Base-by-base conservation (phyloP, 1,284 basidiomycete genomes). In the Boletus mariae region DNA sequence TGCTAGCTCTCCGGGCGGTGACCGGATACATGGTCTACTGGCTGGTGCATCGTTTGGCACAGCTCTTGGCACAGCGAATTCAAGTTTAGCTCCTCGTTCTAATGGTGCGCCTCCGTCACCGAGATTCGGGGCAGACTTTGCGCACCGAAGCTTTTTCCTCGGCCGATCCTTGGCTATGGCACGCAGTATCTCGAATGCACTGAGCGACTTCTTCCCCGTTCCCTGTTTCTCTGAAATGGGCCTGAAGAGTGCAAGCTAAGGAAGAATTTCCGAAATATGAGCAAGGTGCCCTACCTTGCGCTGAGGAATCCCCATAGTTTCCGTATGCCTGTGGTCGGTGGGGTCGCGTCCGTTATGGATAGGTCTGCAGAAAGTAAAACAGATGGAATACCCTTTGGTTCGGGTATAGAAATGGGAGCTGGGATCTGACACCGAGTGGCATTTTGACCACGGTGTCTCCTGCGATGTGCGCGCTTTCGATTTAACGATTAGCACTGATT, bases 41-140 rank as follows among this genome's bases (percentile, higher is more conserved):
- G 5, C n/a, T n/a, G 34, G 26, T 25, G 4, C 40, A 6, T 35
- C 28, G 5, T 17, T 44, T 2, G 42, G 26, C 5, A 20, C 11
- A 10, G 37, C 32, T 5, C 11, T 41, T 29, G 40, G 41, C 29
- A 25, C 13, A 9, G 41, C 23, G 10, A 38, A 38, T 20, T 20
- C 17, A 20, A 38, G n/a, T 17, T 38, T 20, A 38, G 17, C 17
- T 38, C 37, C 17, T 25, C 37, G 38, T 37, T 35, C 25, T 11
- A 20, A 26, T 13, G 37, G n/a, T 29, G 29, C 52, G 29, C 38
- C 38, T 41, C 49, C 45, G 12, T 53, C 47, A n/a, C 57, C 49
- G 20, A 70, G 56, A 40, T 68, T 57, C 23, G 67, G 64, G 11
- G 57, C 52, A 9, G 69, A 68, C 25, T 59, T 70, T 49, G 66